A percentile compares a stretch with the other conserved stretches of the same genome.
Evolutionary conservation across 495 filamentous ascomycete genomes (phyloP).

Genomic region (Penicillium pulvis): DNA sequence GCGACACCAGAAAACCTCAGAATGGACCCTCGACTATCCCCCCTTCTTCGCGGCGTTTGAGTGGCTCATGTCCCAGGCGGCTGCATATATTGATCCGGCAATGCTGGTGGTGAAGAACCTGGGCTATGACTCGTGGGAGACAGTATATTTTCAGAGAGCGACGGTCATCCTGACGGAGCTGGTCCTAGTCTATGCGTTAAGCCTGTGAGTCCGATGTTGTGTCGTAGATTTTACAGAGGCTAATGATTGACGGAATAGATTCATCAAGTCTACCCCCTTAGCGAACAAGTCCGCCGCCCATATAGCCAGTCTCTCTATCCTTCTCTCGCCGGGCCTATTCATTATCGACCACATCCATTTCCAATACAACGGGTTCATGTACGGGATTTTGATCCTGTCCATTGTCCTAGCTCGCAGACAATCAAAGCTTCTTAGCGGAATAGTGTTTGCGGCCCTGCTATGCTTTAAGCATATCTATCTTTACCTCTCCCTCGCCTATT

Average conservation of each 20-base stretch:
- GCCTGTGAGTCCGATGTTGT: constrained; percentile 52
- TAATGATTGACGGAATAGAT: constrained; percentile 46
- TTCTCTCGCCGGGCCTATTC: constrained; percentile 88
- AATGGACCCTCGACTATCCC: constrained; percentile 99
- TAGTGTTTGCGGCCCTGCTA: constrained; percentile 79
- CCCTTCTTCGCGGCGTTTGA: constrained; percentile 96
- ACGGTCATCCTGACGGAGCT: constrained; percentile 89
- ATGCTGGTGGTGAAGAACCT: constrained; percentile 84
- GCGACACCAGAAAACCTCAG: constrained; percentile 73
- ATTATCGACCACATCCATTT: constrained; percentile 97
- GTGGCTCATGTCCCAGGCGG: constrained; percentile 78
- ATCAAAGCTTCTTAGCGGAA: constrained; percentile 74
- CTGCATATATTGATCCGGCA: constrained; percentile 70
- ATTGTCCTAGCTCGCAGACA: constrained; percentile 77
- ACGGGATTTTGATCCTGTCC: constrained; percentile 83
- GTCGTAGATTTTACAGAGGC: background rate
- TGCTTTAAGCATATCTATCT: constrained; percentile 99
- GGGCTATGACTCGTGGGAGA: constrained; percentile 85
- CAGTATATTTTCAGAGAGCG: constrained; percentile 85
- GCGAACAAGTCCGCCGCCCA: constrained; percentile 76
- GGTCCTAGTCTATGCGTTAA: constrained; percentile 80
- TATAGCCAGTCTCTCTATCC: constrained; percentile 82
- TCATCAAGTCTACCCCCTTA: constrained; percentile 65
- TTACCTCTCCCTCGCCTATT: constrained; percentile 95
- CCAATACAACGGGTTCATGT: constrained; percentile 97